phyloP scores from a whole-genome alignment of 352 stramenopile species.

The Phytophthora colocasiae region DNA sequence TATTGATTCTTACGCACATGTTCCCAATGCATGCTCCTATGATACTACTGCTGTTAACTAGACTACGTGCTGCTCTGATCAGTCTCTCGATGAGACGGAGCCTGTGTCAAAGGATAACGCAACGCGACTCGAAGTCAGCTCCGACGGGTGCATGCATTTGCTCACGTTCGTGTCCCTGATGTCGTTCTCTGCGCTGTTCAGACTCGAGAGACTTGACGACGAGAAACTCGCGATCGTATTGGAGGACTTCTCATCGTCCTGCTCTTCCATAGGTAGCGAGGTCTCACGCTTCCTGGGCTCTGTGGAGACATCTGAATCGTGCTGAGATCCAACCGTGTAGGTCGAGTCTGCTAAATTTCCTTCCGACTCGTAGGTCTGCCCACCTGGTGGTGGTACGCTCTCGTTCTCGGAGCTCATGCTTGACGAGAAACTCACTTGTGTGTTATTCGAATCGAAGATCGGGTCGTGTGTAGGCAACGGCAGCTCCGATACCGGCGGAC shows the following conservation, averaged over 20 bases:
- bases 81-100: conserved; percentile 14
- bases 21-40: conserved; percentile 6
- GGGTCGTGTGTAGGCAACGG: not conserved
- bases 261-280: not conserved
- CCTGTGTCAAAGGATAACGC: conserved; percentile 42
- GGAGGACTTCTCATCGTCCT: not conserved
- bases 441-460: conserved; percentile 36
- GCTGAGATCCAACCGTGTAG: conserved; percentile 12
- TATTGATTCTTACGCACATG: not conserved
- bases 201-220: conserved; percentile 34
- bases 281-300: conserved; percentile 1
- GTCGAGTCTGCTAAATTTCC: conserved; percentile 10
- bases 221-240: conserved; percentile 35
- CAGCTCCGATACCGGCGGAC: not conserved
- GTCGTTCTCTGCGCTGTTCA: conserved; percentile 29
- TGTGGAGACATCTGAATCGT: conserved; percentile 16
- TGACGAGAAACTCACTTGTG: conserved; percentile 39
- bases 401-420: conserved; percentile 32
- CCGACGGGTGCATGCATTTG: conserved; percentile 44
- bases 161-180: conserved; percentile 43
- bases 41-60: conserved; percentile 23
- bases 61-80: not conserved
- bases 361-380: conserved; percentile 20
- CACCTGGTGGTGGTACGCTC: not conserved
- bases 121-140: conserved; percentile 35